Evolutionary conservation across 1,284 basidiomycete species (phyloP), one percentile per base, ranked within the genome.

Genomic region (Puccinia novopanici): DNA sequence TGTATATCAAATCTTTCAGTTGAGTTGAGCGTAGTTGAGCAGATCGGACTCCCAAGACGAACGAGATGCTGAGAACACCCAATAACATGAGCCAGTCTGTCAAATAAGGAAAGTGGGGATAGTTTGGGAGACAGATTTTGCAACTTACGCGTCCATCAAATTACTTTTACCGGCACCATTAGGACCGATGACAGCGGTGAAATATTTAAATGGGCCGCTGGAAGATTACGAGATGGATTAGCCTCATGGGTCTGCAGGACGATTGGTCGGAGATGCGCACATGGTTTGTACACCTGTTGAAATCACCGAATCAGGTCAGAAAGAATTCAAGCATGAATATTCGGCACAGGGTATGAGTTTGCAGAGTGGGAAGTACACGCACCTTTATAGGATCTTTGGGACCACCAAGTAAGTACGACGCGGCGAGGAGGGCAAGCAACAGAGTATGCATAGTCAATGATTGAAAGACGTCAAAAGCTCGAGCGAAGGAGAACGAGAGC

Each of bases 81-180:
- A 54, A 54, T 54, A 22, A 48, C 19, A 27, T 55, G 40, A 27
- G 42, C 52, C 22, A 77, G 81, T 45, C 40, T 30, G 54, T 10
- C 6, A 19, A 12, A 17, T 37, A 12, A 61, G 34, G 17, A 34
- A 34, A 17, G 30, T 8, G 55, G 10, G 13, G 30, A 6, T 8
- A 72, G 50, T 30, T 68, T 17, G 59, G 81, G 17, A 70, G 48
- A 6, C 76, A 67, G 57, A n/a, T 55, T 45, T 55, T 76, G 48
- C 30, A 71, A 59, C 77, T 50, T 42, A 73, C 77, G 97, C 97
- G 86, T 99, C 97, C 97, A 99, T 99, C 82, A 99, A 90, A 86
- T 99, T 99, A 50, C 94, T 96, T 86, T 99, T 99, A 82, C 97
- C 97, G 3, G 95, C 95, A 81, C 97, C 97, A 91, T 99, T 99